Conservation (phyloP, 768 basidiomycete genomes). For the Multifurca ochricompacta region DNA sequence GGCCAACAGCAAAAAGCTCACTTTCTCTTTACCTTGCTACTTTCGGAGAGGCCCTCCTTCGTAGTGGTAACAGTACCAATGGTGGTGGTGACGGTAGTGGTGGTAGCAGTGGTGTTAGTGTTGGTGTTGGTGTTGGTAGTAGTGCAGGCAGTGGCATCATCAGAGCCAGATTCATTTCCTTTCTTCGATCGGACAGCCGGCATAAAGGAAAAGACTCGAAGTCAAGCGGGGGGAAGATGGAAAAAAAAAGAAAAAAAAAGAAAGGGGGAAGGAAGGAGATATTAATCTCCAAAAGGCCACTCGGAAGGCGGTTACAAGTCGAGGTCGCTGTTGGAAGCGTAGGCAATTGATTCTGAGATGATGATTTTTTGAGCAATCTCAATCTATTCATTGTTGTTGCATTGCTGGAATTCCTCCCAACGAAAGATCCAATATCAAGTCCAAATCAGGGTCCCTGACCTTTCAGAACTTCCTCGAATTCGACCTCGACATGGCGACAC, state of each 20-base stretch:
- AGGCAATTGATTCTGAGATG: background rate
- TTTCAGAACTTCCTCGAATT: slow-evolving; percentile 12
- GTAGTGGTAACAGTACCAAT: too few relatives aligned
- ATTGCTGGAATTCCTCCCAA: slow-evolving; percentile 12
- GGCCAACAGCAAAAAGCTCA: slow-evolving; percentile 42
- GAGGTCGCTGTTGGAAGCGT: slow-evolving; percentile 18
- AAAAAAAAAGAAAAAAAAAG: slow-evolving; percentile 19
- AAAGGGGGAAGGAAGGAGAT: slow-evolving; percentile 28
- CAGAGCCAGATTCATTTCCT: slow-evolving; percentile 54
- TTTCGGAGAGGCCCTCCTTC: slow-evolving; percentile 54
- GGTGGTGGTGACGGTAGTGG: too few relatives aligned
- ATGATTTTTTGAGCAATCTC: slow-evolving; percentile 22
- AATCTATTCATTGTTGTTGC: slow-evolving; percentile 22
- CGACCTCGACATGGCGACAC: slow-evolving; percentile 14
- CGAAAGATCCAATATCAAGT: slow-evolving; percentile 23
- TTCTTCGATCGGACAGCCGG: slow-evolving; percentile 62
- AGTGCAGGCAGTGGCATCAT: slow-evolving; percentile 43
- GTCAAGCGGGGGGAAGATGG: slow-evolving; percentile 25
- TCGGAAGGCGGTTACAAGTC: slow-evolving; percentile 23
- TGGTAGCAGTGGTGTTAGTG: too few relatives aligned
- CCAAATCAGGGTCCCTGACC: slow-evolving; percentile 20
- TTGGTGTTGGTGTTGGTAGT: too few relatives aligned
- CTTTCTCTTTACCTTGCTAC: slow-evolving; percentile 75
- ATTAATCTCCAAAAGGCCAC: too few relatives aligned
- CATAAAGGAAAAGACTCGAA: slow-evolving; percentile 35